Conservation (phyloP, 495 filamentous ascomycete species). For the Neurospora sp. region DNA sequence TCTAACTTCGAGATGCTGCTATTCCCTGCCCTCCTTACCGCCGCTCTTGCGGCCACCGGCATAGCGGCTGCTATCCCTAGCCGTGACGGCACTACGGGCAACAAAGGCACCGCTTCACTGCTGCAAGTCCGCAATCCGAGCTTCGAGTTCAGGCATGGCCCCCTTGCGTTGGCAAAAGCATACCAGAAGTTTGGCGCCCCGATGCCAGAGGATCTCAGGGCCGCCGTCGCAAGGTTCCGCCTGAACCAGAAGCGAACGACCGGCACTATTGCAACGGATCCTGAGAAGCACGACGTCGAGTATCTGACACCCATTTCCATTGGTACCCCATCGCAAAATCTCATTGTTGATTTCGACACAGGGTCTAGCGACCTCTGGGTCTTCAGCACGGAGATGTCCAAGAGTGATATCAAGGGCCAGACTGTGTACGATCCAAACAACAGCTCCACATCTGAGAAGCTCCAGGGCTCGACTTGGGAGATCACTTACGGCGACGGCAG, state of each 20-base stretch:
- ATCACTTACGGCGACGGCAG: slow-evolving; percentile 68
- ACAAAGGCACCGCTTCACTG: slow-evolving; percentile 26
- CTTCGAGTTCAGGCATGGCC: slow-evolving; percentile 34
- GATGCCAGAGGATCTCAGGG: slow-evolving; percentile 17
- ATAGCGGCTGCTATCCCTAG: slow-evolving; percentile 21
- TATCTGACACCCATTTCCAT: slow-evolving; percentile 60
- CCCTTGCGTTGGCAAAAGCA: slow-evolving; percentile 42
- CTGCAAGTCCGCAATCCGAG: slow-evolving; percentile 41
- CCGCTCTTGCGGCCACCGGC: slow-evolving; percentile 33
- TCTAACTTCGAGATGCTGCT: slow-evolving; percentile 3
- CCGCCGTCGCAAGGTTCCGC: background rate
- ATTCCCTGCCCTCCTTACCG: slow-evolving; percentile 7
- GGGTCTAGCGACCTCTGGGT: slow-evolving; percentile 66
- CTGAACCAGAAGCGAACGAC: slow-evolving; percentile 2
- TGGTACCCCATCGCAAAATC: slow-evolving; percentile 44
- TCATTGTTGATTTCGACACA: slow-evolving; percentile 66
- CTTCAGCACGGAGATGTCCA: slow-evolving; percentile 23
- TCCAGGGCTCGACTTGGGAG: slow-evolving; percentile 49
- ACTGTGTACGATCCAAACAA: slow-evolving; percentile 45
- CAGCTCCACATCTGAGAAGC: slow-evolving; percentile 35
- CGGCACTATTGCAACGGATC: slow-evolving; percentile 39
- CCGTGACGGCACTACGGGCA: slow-evolving; percentile 15
- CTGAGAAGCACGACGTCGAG: slow-evolving; percentile 48
- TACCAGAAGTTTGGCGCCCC: slow-evolving; percentile 48
- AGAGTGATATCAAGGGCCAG: slow-evolving; percentile 36